Percentiles rank a stretch among this genome's conserved stretches.
These are phyloP conservation scores for Paraphaeosphaeria sporulosa DNA, from an alignment of 2,329 filamentous ascomycete species.

Conservation along the genomic window DNA sequence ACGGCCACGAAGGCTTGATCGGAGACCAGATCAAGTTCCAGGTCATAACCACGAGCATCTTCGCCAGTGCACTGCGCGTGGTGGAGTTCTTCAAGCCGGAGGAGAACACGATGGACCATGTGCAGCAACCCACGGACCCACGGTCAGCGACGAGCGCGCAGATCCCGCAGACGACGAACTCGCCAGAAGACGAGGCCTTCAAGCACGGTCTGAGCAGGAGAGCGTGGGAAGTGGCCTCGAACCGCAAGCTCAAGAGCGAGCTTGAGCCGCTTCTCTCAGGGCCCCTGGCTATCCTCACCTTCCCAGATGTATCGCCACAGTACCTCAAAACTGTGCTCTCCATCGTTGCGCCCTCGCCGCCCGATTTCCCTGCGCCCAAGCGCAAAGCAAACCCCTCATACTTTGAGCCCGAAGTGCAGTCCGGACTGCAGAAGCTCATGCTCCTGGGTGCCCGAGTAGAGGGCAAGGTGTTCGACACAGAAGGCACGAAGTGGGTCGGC, in stretches of 20 bases:
- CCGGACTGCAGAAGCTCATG: slow-evolving; percentile 84
- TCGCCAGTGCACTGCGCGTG: slow-evolving; percentile 82
- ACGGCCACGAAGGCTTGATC: slow-evolving; percentile 53
- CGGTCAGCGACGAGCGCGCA: slow-evolving; percentile 43
- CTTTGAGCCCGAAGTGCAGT: slow-evolving; percentile 80
- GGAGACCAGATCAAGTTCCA: slow-evolving; percentile 75
- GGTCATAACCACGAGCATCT: slow-evolving; percentile 87
- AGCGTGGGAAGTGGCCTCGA: slow-evolving; percentile 60
- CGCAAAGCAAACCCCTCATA: slow-evolving; percentile 80
- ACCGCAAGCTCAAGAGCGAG: slow-evolving; percentile 62
- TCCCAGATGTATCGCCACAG: slow-evolving; percentile 82
- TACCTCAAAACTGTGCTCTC: slow-evolving; percentile 83
- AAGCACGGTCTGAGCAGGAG: slow-evolving; percentile 67
- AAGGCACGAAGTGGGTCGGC: slow-evolving; percentile 74
- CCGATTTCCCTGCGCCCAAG: slow-evolving; percentile 79
- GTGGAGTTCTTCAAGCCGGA: slow-evolving; percentile 76
- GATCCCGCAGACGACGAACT: slow-evolving; percentile 39
- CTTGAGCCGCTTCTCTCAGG: slow-evolving; percentile 82
- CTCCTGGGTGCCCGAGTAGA: slow-evolving; percentile 88
- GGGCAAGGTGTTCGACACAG: slow-evolving; percentile 80
- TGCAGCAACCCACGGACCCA: slow-evolving; percentile 40
- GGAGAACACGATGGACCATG: slow-evolving; percentile 26
- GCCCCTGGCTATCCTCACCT: slow-evolving; percentile 78
- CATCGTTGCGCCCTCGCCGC: slow-evolving; percentile 73
- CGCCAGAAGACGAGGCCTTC: slow-evolving; percentile 59